Conservation (phyloP, 202 grass and related monocot species). For the Carex arenaria region DNA sequence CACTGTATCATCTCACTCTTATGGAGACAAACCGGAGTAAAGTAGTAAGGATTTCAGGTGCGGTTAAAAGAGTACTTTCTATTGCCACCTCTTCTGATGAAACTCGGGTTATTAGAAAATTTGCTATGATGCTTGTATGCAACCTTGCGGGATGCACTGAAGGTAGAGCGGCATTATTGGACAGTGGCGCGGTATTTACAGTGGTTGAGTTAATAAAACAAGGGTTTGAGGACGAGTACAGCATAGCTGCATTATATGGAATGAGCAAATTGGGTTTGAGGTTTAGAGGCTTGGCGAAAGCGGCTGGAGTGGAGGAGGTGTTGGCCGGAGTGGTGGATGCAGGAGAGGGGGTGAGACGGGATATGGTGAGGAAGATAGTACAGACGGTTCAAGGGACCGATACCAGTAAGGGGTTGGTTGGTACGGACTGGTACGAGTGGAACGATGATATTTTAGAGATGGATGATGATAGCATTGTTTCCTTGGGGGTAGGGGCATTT, state of each 20-base stretch:
- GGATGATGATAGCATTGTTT: constrained; percentile 56
- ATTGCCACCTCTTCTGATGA: constrained; percentile 34
- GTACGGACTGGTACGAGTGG: neutral
- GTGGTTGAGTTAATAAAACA: constrained; percentile 37
- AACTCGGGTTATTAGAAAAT: constrained; percentile 31
- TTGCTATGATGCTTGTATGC: constrained; percentile 69
- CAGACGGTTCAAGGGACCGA: constrained; percentile 41
- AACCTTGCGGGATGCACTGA: constrained; percentile 54
- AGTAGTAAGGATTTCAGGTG: constrained; percentile 46
- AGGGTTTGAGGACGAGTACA: constrained; percentile 43
- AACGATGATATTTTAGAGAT: constrained; percentile 29
- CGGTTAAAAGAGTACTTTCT: constrained; percentile 38
- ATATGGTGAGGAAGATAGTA: constrained; percentile 74
- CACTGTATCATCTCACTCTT: constrained; percentile 77
- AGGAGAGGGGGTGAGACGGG: constrained; percentile 35
- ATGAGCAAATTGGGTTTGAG: constrained; percentile 68
- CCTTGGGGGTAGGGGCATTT: constrained; percentile 72
- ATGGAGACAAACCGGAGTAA: constrained; percentile 60
- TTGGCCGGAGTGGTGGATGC: constrained; percentile 50
- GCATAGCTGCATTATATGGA: constrained; percentile 57
- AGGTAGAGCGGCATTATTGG: constrained; percentile 62
- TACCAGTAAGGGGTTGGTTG: neutral
- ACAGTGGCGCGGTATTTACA: constrained; percentile 45
- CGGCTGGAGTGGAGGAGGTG: constrained; percentile 34
- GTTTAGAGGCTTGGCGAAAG: constrained; percentile 64